Base-by-base conservation (phyloP, 768 basidiomycete species). In the Leccinum broughii region DNA sequence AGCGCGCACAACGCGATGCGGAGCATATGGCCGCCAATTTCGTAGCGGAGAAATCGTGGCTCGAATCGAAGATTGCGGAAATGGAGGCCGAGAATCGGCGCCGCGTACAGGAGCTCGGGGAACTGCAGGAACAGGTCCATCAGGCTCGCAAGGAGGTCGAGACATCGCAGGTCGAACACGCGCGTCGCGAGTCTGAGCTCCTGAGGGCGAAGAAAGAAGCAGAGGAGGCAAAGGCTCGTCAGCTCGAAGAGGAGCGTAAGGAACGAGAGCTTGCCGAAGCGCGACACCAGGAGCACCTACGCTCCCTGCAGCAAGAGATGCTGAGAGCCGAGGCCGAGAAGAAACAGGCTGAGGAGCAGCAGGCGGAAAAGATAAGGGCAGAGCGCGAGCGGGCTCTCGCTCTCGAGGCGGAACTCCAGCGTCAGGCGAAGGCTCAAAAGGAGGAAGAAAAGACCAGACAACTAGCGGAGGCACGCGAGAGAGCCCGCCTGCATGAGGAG, bases 1-100 rank as follows among this genome's bases (percentile, higher is more conserved):
- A 69, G 14, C 72, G 79, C 35, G 74, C 82, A 28, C 77, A 77
- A 51, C 61, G 56, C 28, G 79, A 82, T 37, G 70, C 80, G 2
- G 64, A 73, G 49, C 77, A 72, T n/a, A 72, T 83, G 65, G 77
- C 72, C 0, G 70, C 77, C 13, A 72, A 76, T 30, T 81, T 78
- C 60, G 54, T 63, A 51, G 70, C 72, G 28, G 78, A 81, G 63
- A 77, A 77, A 55, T 60, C 62, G 32, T 65, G 75, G 37, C 75
- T 75, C 3, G 68, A 73, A 57, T 70, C 70, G 15, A 59, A 5
- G 63, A 70, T 74, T 22, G 57, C 55, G 6, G 51, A 59, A 54
- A 74, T 74, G 72, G 72, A 74, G 55, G 37, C 48, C 3, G 66
- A 74, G 17, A 68, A 66, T 51, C 62, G 53, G 41, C 65, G 56